Base-by-base conservation (phyloP, 1,284 basidiomycete species). In the Pseudozyma sp. region DNA sequence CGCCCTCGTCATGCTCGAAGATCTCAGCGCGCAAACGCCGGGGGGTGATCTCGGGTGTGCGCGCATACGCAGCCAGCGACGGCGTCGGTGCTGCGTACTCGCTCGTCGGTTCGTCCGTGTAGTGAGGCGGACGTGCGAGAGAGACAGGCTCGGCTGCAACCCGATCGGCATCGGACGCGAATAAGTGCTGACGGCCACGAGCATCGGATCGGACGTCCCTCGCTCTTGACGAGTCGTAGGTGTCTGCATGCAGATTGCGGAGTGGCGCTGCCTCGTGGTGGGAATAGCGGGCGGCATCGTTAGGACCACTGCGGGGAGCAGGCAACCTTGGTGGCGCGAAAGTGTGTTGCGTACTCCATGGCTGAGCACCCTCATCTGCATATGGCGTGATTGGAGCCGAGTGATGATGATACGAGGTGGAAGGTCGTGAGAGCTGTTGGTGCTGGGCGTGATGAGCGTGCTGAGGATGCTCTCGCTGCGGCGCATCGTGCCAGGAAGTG, bases 241-340 rank as follows among this genome's bases (percentile, higher is more conserved):
- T 19, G 9, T 53, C 45, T 24, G 33, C 37, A 3, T n/a, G n/a
- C 10, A 10, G 11, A 34, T 34, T 10, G 6, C 51, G 56, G 7
- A 31, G 9, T 9, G 62, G 29, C 8, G 50, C 14, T 16, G 45
- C 13, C 29, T 66, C 56, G 33, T 17, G 40, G 24, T 51, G 40
- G 0, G 55, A 16, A 34, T 42, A 24, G 14, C 51, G 63, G 6
- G 29, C 24, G 17, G 40, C 13, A 17, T 45, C 42, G 17, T 33
- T 13, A 1, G 63, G n/a, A 2, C 39, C 13, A 17, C n/a, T 54
- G 47, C 63, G 63, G 16, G 63, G 63, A 10, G 53, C 34, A 8
- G 63, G 63, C 13, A 66, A 52, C 48, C 54, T 50, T 10, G 63
- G 63, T 9, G 63, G 52, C n/a, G 52, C 43, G 31, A 66, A 66